Evolutionary conservation across 169 alveolate species (phyloP), one percentile per base, ranked within the genome.

Genomic region (Amoebophrya sp.): DNA sequence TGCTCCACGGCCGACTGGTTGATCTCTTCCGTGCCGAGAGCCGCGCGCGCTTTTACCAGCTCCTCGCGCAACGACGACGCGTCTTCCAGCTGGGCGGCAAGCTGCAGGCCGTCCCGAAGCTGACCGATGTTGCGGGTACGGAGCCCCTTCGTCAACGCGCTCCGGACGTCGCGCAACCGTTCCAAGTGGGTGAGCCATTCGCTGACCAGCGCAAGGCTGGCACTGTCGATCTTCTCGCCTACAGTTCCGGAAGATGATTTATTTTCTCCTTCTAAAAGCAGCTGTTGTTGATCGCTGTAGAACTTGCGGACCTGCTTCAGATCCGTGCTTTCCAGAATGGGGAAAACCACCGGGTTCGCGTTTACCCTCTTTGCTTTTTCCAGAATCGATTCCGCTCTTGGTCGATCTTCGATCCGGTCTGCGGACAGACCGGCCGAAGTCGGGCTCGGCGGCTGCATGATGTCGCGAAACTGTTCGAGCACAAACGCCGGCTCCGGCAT

Each of bases 401-500:
- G 39, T 7, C 35, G 39, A 1, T 18, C 38, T 25, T 18, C 83
- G 1, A 25, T 18, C 18, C 83, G 1, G 32, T 25, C 83, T 12
- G 66, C 66, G 18, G 66, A 7, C 66, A 47, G 29, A 47, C 66
- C 66, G 66, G 7, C 66, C 29, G 66, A 47, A 7, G 7, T 47
- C 66, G 66, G 66, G 66, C 66, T 47, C 18, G 66, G 66, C 18
- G 66, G 66, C 35, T 1, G 39, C 83, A 66, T 66, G 0, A 66
- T 7, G 18, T 66, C 83, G 32, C 83, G 32, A 25, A 66, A 66
- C 32, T 25, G 12, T 25, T 66, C 83, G 32, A 25, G 35, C 12
- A 66, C 83, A 66, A 66, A 66, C 38, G 83, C 83, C 83, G 29
- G 83, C 83, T 66, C 83, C 83, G 83, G 83, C 29, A 25, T 7